Evolutionary conservation across 108 stramenopile genomes (phyloP).

Genomic region (Hondaea fermentalgiana): DNA sequence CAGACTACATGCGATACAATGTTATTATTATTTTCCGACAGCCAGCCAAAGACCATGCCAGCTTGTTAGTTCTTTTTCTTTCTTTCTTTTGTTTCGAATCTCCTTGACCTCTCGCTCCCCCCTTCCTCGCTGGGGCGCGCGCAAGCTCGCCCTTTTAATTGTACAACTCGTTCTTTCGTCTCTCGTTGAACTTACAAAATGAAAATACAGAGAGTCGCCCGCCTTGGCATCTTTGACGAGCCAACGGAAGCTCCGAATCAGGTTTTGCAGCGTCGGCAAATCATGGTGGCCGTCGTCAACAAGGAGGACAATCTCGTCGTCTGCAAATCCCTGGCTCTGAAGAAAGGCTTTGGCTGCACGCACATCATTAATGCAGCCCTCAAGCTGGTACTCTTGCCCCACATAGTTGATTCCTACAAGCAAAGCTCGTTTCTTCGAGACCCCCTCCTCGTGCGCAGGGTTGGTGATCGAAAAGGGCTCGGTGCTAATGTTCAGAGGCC

Average conservation of each 20-base stretch:
- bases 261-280: background rate
- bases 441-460: background rate
- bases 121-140: too few species aligned
- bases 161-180: too few species aligned
- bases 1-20: background rate
- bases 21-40: too few species aligned
- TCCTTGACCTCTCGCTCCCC: too few species aligned
- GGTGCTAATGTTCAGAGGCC: background rate
- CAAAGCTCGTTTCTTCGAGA: background rate
- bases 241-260: background rate
- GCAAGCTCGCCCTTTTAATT: too few species aligned
- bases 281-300: background rate
- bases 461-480: background rate
- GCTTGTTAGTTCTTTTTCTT: too few species aligned
- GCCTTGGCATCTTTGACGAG: background rate
- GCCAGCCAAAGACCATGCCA: too few species aligned
- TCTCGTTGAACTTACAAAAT: background rate
- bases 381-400: background rate
- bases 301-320: background rate
- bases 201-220: background rate
- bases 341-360: background rate
- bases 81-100: too few species aligned
- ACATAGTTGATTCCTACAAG: background rate
- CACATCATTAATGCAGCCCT: slow-evolving; percentile 1
- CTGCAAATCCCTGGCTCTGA: background rate